Evolutionary conservation across 352 stramenopile genomes (phyloP), one percentile per base, ranked within the genome.

Genomic region (Elongisporangium prolatum): DNA sequence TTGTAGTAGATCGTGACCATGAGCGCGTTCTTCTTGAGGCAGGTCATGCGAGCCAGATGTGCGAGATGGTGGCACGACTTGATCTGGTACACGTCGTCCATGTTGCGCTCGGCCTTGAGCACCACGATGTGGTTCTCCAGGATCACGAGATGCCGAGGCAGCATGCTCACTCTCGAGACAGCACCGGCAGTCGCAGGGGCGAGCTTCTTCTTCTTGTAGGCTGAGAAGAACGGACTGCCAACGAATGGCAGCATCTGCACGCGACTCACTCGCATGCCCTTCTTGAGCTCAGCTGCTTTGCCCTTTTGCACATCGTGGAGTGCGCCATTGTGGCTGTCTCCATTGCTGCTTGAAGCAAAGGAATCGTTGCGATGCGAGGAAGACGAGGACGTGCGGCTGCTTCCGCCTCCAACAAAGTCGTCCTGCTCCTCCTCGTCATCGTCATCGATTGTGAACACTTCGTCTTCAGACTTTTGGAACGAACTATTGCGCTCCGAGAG

Each of bases 1-100:
- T 85, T 92, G 84, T 93, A 91, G 69, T 95, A 93, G 51, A 95
- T 69, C 14, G 74, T 93, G 5, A 95, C 84, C 84, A 93, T 90
- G 47, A 93, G 71, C 20, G 82, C 80, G 40, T 93, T 95, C 70
- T 95, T 95, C 67, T 93, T 95, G 60, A 93, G 68, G 61, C 80
- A 93, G 50, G 86, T 95, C 84, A 95, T 95, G 58, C 86, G 79
- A 21, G 67, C 75, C 24, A 95, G 65, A 59, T 93, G 80, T 21
- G 71, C 71, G 48, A 95, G 63, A 24, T 76, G 58, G 59, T 95
- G 86, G 51, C 76, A 89, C 13, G 78, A 91, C 57, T 92, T 92
- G 52, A 95, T 80, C 10, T 74, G 52, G 60, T 87, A 91, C 37
- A 92, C 56, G 62, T 91, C 85, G 25, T 91, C 83, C 34, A 87